phyloP scores from a whole-genome alignment of 2,329 filamentous ascomycete species.

The Septoria linicola region DNA sequence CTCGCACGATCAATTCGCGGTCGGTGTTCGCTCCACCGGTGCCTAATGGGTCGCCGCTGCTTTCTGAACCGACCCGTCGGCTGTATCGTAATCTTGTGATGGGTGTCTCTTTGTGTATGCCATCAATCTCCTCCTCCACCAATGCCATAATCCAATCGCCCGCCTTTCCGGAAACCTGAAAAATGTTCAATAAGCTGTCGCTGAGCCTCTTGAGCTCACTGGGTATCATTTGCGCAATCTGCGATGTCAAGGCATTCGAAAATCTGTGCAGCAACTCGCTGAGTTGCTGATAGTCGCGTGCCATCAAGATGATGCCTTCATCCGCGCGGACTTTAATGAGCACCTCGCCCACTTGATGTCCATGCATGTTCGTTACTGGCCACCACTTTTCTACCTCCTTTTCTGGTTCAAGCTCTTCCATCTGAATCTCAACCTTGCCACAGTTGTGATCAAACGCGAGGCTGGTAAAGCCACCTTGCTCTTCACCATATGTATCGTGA shows the following conservation, averaged over 20 bases:
- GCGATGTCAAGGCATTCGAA: conserved; percentile 75
- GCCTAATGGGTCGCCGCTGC: conserved; percentile 57
- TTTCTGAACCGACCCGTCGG: conserved; percentile 64
- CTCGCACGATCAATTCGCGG: conserved; percentile 69
- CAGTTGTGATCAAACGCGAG: conserved; percentile 53
- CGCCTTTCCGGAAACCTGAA: conserved; percentile 82
- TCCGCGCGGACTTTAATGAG: conserved; percentile 80
- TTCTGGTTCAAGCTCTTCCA: conserved; percentile 74
- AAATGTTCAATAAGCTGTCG: conserved; percentile 88
- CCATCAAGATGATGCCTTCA: conserved; percentile 84
- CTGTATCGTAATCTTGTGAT: conserved; percentile 67
- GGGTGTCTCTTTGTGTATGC: conserved; percentile 76
- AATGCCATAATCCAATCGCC: conserved; percentile 89
- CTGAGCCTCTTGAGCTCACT: conserved; percentile 76
- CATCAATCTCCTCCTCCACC: conserved; percentile 96
- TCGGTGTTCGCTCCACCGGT: conserved; percentile 50
- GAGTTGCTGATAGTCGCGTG: conserved; percentile 78
- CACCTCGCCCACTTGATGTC: conserved; percentile 77
- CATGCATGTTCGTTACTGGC: conserved; percentile 72
- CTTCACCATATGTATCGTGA: conserved; percentile 42
- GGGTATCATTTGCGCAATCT: conserved; percentile 77
- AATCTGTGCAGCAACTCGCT: conserved; percentile 84
- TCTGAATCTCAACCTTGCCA: conserved; percentile 76
- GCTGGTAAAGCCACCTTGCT: conserved; percentile 45
- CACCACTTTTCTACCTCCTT: conserved; percentile 85